phyloP scores from a whole-genome alignment of 169 alveolate genomes.

The Neospora caninum region DNA sequence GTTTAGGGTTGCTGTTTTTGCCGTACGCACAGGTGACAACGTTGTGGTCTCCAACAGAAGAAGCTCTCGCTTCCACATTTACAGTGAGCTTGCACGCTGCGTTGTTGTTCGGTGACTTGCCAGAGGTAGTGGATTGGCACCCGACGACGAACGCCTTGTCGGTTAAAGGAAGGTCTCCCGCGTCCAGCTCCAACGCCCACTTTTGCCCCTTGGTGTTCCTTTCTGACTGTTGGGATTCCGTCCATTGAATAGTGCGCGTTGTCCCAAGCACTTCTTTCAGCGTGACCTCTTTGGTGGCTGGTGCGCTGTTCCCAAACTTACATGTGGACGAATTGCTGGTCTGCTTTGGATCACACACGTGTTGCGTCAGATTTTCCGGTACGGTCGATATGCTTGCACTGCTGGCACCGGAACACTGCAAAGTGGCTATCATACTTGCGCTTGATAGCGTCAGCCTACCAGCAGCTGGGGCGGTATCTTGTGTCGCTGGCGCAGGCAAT shows the following conservation, averaged over 20 bases:
- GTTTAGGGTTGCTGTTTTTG: neutral
- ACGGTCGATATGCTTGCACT: no score
- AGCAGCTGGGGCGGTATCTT: neutral
- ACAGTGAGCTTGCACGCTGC: neutral
- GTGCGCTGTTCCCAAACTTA: neutral
- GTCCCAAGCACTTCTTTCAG: neutral
- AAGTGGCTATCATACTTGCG: neutral
- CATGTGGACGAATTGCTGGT: no score
- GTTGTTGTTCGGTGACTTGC: neutral
- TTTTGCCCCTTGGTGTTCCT: neutral
- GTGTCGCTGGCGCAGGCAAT: no score
- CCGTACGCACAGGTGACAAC: slow-evolving; percentile 34
- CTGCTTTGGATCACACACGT: no score
- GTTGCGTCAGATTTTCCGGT: no score
- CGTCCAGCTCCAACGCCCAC: neutral
- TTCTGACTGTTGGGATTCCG: neutral
- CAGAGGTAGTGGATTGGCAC: neutral
- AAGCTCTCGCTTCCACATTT: neutral
- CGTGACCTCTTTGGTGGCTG: neutral
- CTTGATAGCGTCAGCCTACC: neutral
- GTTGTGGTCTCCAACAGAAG: neutral
- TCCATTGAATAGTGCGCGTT: neutral
- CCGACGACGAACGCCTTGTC: slow-evolving; percentile 16
- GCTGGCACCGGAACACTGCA: no score
- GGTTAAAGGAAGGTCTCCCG: neutral